These are phyloP conservation scores for Eutrema salsugineum DNA, from an alignment of 441 rosid species.

Conservation along the genomic window DNA sequence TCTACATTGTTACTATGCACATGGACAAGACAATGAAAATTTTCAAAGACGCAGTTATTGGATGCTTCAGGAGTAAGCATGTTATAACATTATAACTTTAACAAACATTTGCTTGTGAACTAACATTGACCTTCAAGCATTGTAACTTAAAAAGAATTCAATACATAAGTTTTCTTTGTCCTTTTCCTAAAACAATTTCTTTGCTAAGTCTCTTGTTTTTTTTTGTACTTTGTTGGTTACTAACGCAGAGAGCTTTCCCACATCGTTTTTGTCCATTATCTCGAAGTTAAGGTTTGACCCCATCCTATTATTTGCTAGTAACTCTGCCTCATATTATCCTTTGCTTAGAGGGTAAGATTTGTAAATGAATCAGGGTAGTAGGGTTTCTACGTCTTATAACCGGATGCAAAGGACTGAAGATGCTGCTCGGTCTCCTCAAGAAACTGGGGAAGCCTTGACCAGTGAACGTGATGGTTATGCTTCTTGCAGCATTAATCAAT, in stretches of 20 bases:
- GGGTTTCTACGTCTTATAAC: conserved; percentile 51
- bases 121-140: not conserved
- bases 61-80: conserved; percentile 97
- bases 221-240: conserved; percentile 11
- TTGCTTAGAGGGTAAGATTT: not conserved
- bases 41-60: conserved; percentile 97
- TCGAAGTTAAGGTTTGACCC: conserved; percentile 70
- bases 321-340: not conserved
- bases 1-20: conserved; percentile 96
- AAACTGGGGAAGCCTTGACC: conserved; percentile 37
- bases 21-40: conserved; percentile 83
- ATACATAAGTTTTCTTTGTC: not conserved
- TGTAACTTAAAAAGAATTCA: not conserved
- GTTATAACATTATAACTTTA: not conserved
- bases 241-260: conserved; percentile 70
- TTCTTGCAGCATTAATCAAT: conserved; percentile 48
- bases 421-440: conserved; percentile 39
- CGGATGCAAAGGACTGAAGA: conserved; percentile 49
- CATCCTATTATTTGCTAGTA: conserved; percentile 6
- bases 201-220: conserved; percentile 23
- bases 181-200: not conserved
- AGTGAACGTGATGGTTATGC: conserved; percentile 58
- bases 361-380: conserved; percentile 49
- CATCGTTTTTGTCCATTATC: conserved; percentile 90
- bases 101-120: conserved; percentile 2